Base-by-base conservation (phyloP, 257 asterid genomes). In the Solanum pimpinellifolium region DNA sequence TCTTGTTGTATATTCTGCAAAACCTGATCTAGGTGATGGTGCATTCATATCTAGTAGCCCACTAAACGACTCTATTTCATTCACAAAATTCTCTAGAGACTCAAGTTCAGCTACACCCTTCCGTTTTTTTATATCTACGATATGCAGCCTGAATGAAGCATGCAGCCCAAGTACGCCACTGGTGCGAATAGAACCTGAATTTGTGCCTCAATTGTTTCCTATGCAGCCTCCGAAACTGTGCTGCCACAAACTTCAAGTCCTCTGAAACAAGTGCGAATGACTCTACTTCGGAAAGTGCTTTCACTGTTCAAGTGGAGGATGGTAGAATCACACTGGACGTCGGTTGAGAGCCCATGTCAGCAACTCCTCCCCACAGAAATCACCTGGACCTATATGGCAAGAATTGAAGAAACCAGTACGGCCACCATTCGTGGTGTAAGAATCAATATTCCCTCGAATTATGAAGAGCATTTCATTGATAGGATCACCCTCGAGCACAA, bases 331-430 rank as follows among this genome's bases (percentile, higher is more conserved):
- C 93, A 80, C 96, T 13, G 98, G 98, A 27, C 94, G 96, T 0
- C 98, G 98, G 85, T 95, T 98, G 47, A 96, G 97, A 11, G 99
- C 99, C 99, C 99, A 96, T 44, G 98, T 95, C 10, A 96, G 94
- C 9, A 96, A 96, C 89, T 96, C 98, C 92, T 95, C 99, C 3
- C 98, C 99, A 41, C 98, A 96, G 89, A 96, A 96, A 88, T 96
- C 98, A 0, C 98, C 98, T 0, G 98, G 93, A 23, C 98, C 98
- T 2, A 95, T 94, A 31, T 93, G 90, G 72, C 97, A 93, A 6
- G 98, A 91, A 82, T 95, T 94, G 93, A 96, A 96, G 96, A 96
- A 95, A 20, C 99, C 99, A 2, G 98, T 94, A 10, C 98, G 95
- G 27, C 99, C 98, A 3, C 99, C 99, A 16, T 96, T 95, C 2